Conservation (phyloP, 1,139 yeast genomes). For the Yamadazyma mexicana region DNA sequence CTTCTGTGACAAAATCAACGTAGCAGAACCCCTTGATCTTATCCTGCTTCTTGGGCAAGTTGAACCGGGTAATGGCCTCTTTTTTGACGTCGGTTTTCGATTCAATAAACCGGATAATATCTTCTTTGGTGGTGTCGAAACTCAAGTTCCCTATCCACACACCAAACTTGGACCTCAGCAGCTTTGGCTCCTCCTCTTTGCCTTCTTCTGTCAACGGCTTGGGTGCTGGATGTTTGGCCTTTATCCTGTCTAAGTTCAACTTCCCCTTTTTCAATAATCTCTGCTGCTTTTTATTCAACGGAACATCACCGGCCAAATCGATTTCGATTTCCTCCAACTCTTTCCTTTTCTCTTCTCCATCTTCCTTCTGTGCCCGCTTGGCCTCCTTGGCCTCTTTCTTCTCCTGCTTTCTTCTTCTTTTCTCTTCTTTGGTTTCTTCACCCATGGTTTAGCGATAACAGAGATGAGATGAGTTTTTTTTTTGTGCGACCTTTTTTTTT, state of each 20-base stretch:
- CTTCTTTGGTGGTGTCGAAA: conserved; percentile 80
- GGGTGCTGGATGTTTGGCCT: conserved; percentile 49
- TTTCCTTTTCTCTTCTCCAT: conserved; percentile 6
- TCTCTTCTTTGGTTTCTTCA: conserved; percentile 10
- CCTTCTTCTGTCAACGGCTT: conserved; percentile 31
- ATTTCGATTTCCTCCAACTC: conserved; percentile 69
- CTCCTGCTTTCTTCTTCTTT: conserved; percentile 6
- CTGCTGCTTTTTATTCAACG: conserved; percentile 88
- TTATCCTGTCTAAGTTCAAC: conserved; percentile 57
- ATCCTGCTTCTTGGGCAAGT: conserved; percentile 62
- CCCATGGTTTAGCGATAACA: background rate
- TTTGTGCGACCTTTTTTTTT: background rate
- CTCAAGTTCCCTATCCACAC: conserved; percentile 96
- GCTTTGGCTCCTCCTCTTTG: conserved; percentile 20
- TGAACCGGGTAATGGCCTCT: conserved; percentile 57
- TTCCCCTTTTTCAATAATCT: conserved; percentile 84
- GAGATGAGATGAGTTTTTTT: conserved; percentile 1
- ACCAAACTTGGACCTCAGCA: conserved; percentile 56
- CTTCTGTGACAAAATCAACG: conserved; percentile 70
- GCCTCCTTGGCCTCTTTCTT: conserved; percentile 10
- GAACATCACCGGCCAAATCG: conserved; percentile 73
- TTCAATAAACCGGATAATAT: conserved; percentile 62
- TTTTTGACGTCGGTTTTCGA: conserved; percentile 57
- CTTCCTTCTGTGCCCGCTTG: conserved; percentile 8
- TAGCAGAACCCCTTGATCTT: conserved; percentile 89